These are phyloP conservation scores for Aspergillus sp. DNA, from an alignment of 2,329 filamentous ascomycete species.

Conservation along the genomic window DNA sequence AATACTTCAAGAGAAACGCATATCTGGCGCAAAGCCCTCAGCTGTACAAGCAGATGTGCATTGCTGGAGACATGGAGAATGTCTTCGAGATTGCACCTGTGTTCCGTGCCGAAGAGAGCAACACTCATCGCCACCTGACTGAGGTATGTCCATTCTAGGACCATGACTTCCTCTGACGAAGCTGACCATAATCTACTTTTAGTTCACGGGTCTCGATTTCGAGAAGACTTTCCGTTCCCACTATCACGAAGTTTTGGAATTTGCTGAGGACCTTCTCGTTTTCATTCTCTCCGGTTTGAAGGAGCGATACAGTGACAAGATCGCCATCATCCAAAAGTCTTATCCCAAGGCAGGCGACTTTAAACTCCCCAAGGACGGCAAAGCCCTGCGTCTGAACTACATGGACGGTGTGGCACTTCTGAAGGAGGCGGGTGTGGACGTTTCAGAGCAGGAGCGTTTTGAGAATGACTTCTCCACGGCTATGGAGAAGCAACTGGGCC, in stretches of 20 bases:
- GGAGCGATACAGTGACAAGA: conserved; percentile 45
- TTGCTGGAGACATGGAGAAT: conserved; percentile 61
- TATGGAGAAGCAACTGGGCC: conserved; percentile 70
- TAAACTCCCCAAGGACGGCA: conserved; percentile 50
- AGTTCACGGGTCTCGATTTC: conserved; percentile 55
- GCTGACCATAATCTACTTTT: neutral
- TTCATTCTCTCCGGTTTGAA: conserved; percentile 50
- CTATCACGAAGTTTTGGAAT: conserved; percentile 53
- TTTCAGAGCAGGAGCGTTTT: conserved; percentile 49
- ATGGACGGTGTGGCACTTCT: conserved; percentile 50
- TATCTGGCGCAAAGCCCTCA: conserved; percentile 66
- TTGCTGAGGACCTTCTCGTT: conserved; percentile 51
- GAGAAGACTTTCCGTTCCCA: conserved; percentile 52
- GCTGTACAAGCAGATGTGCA: conserved; percentile 68
- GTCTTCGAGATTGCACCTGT: conserved; percentile 67
- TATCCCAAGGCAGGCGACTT: conserved; percentile 54
- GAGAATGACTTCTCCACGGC: conserved; percentile 50
- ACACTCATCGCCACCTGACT: conserved; percentile 66
- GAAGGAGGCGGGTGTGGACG: conserved; percentile 52
- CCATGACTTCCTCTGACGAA: neutral
- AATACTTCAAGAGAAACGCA: conserved; percentile 84
- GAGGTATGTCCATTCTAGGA: conserved; percentile 44
- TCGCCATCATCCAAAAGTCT: conserved; percentile 48
- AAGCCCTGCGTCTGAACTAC: conserved; percentile 51
- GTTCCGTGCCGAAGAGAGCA: conserved; percentile 68